Evolutionary conservation across 2,329 filamentous ascomycete genomes (phyloP), one percentile per base, ranked within the genome.

Genomic region (Trichoderma guizhouense): DNA sequence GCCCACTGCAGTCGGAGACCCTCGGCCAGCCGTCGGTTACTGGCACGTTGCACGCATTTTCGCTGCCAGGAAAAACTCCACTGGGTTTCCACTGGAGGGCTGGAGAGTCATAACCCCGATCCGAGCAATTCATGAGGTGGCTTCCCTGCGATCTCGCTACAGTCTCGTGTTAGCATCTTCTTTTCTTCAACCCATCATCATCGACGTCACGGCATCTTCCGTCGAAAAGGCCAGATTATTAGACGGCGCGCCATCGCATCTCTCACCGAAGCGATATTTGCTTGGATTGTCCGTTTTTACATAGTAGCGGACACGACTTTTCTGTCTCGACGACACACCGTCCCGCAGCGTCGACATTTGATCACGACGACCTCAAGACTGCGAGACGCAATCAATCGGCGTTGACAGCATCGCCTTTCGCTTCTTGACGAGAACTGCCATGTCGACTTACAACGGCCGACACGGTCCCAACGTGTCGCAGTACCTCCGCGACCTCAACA

Each of bases 401-500:
- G 66, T 26, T 39, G 57, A 62, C 5, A 15, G 4, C 32, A 8
- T 36, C 58, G 39, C 51, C 58, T 63, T 30, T 53, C n/a, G 26
- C 43, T 5, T 24, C 5, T 9, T 34, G 26, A 61, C 30, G 21
- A 65, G 15, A 62, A 14, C 39, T 74, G 76, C 71, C 72, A 94
- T 94, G 92, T 90, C 93, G 81, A 88, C 86, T 80, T 94, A 90
- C 87, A 90, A 88, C 82, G 91, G 91, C 79, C 92, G 93, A 74
- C 90, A 92, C 79, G 92, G 89, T 77, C 92, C 93, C 79, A 97
- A 97, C 82, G 93, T 97, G 83, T 94, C 94, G 79, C 92, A 94
- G 79, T 97, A 96, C 84, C 87, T 98, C 75, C 92, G 93, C 78
- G 92, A 95, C 76, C 86, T 98, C 78, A 97, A 97, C 85, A 89